phyloP scores from a whole-genome alignment of 2,329 filamentous ascomycete species.

The Pseudogymnoascus sp. region DNA sequence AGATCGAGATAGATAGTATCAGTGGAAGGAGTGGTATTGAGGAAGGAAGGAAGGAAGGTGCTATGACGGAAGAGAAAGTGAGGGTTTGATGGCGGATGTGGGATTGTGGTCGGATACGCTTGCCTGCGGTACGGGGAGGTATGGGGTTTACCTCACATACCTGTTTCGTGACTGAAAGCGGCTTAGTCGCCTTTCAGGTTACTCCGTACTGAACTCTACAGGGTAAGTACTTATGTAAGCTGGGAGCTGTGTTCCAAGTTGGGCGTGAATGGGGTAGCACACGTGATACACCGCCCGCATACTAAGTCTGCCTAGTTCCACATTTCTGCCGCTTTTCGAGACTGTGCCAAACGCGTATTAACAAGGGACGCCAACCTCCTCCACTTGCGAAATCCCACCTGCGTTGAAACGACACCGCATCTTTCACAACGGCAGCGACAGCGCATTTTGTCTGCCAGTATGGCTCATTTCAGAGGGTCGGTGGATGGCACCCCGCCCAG shows the following conservation, averaged over 20 bases:
- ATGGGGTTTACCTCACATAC: slow-evolving; percentile 8
- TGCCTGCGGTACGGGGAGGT: slow-evolving; percentile 5
- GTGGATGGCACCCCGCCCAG: slow-evolving; percentile 4
- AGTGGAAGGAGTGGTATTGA: slow-evolving; percentile 27
- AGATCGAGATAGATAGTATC: slow-evolving; percentile 17
- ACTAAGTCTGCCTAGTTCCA: neutral
- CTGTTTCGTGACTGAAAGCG: slow-evolving; percentile 1
- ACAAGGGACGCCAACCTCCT: neutral
- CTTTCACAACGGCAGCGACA: neutral
- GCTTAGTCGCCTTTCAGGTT: neutral
- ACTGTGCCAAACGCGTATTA: neutral
- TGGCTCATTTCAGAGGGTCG: neutral
- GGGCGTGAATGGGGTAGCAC: neutral
- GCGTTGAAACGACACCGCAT: neutral
- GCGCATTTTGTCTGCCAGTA: neutral
- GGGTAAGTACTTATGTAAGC: neutral
- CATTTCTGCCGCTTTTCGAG: slow-evolving; percentile 3
- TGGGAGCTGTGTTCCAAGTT: neutral
- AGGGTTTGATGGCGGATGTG: slow-evolving; percentile 2
- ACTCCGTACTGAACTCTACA: neutral
- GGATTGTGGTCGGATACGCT: slow-evolving; percentile 7
- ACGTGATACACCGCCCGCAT: slow-evolving; percentile 4
- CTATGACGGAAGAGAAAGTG: slow-evolving; percentile 24
- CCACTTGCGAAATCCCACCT: neutral
- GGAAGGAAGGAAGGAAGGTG: slow-evolving; percentile 33